Evolutionary conservation across 768 basidiomycete genomes (phyloP).

Genomic region (Serendipita sp.): DNA sequence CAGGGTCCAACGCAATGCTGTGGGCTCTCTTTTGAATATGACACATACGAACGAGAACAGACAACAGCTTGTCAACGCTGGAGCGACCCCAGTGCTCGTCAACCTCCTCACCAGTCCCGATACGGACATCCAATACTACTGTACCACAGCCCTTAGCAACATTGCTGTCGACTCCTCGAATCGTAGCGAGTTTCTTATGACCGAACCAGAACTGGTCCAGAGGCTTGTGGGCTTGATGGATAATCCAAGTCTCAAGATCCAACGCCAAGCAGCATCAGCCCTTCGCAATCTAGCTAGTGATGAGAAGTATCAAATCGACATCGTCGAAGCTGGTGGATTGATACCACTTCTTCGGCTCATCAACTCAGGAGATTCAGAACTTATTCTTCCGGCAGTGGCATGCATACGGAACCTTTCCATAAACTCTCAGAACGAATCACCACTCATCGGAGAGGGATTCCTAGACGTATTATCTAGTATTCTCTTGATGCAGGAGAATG

Average conservation of each 20-base stretch:
- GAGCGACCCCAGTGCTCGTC: constrained; percentile 93
- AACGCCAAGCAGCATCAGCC: constrained; percentile 94
- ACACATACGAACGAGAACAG: constrained; percentile 99
- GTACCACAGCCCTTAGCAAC: constrained; percentile 94
- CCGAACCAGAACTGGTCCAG: constrained; percentile 84
- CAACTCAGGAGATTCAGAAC: constrained; percentile 89
- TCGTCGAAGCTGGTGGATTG: constrained; percentile 89
- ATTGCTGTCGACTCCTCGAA: constrained; percentile 93
- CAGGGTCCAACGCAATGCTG: constrained; percentile 97
- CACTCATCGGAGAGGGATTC: constrained; percentile 99
- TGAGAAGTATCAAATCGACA: constrained; percentile 97
- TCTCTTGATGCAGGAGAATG: constrained; percentile 95
- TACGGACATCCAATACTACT: constrained; percentile 99
- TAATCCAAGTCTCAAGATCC: constrained; percentile 90
- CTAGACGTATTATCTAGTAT: constrained; percentile 88
- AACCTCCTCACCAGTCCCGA: constrained; percentile 86
- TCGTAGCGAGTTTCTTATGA: constrained; percentile 84
- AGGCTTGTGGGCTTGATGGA: constrained; percentile 95
- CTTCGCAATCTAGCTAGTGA: constrained; percentile 94
- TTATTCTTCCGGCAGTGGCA: constrained; percentile 94
- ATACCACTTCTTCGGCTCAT: constrained; percentile 83
- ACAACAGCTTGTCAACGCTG: constrained; percentile 94
- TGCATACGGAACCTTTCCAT: constrained; percentile 99
- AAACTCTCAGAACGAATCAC: constrained; percentile 94
- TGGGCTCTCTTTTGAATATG: constrained; percentile 96